Evolutionary conservation across 768 basidiomycete genomes (phyloP).

Genomic region (Cystoderma amianthinum): DNA sequence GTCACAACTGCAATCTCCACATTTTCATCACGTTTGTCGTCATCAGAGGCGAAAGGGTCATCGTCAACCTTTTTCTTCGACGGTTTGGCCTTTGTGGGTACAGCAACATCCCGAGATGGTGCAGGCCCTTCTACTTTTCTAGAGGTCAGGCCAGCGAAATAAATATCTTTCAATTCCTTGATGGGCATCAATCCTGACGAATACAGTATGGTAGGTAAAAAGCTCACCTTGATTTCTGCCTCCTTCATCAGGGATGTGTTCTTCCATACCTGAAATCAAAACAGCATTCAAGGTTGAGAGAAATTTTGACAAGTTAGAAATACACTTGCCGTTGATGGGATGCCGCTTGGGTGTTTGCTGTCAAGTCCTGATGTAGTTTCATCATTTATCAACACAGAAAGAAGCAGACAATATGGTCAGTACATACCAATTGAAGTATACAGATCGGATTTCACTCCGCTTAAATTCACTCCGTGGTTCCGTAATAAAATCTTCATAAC

Average conservation of each 20-base stretch:
- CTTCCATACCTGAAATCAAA: constrained; percentile 54
- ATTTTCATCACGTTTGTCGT: too few relatives aligned
- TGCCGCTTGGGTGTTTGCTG: constrained; percentile 71
- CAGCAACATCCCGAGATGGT: constrained; percentile 20
- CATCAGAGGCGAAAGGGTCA: constrained; percentile 57
- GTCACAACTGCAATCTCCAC: too few relatives aligned
- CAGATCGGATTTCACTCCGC: constrained; percentile 66
- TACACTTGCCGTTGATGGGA: constrained; percentile 55
- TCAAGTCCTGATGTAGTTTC: constrained; percentile 42
- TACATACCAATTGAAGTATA: constrained; percentile 54
- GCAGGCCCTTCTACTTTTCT: constrained; percentile 15
- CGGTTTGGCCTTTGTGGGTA: constrained; percentile 38
- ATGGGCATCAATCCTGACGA: not conserved
- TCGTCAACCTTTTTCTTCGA: constrained; percentile 44
- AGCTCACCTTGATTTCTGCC: constrained; percentile 50
- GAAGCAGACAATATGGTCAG: not conserved
- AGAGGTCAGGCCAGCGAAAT: constrained; percentile 37
- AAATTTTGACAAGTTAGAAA: not conserved
- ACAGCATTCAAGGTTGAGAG: too few relatives aligned
- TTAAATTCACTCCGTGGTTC: constrained; percentile 57
- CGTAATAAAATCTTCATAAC: constrained; percentile 65
- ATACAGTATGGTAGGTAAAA: not conserved
- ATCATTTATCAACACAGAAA: not conserved
- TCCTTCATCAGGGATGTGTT: constrained; percentile 51
- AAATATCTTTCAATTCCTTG: constrained; percentile 60